phyloP scores from a whole-genome alignment of 2,329 filamentous ascomycete species.

The Epichloe aotearoae region DNA sequence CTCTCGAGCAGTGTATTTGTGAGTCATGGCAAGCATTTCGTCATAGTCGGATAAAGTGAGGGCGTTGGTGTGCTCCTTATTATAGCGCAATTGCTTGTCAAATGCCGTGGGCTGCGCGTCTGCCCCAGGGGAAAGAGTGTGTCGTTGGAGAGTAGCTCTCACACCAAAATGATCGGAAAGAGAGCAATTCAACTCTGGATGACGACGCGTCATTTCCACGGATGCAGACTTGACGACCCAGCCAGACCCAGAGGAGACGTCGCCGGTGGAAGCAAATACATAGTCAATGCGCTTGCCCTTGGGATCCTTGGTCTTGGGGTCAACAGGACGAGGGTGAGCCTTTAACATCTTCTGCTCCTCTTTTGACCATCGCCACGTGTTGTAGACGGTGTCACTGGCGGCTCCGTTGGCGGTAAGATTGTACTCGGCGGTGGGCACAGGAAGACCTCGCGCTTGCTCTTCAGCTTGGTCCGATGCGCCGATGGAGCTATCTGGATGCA shows the following conservation, averaged over 20 bases:
- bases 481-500: constrained; percentile 74
- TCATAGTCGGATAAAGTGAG: constrained; percentile 30
- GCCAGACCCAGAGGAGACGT: constrained; percentile 17
- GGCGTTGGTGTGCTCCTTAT: constrained; percentile 8
- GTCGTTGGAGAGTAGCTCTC: constrained; percentile 56
- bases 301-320: constrained; percentile 54
- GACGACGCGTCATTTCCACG: constrained; percentile 70
- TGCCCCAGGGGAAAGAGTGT: constrained; percentile 17
- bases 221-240: constrained; percentile 62
- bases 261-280: constrained; percentile 62
- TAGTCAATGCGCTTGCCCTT: constrained; percentile 86
- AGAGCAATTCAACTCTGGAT: constrained; percentile 70
- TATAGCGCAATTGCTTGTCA: constrained; percentile 21
- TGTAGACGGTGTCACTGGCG: constrained; percentile 74
- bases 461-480: constrained; percentile 55
- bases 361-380: constrained; percentile 88
- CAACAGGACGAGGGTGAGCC: constrained; percentile 42
- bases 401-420: constrained; percentile 73
- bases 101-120: constrained; percentile 10
- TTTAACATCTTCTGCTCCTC: constrained; percentile 53
- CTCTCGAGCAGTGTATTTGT: constrained; percentile 58
- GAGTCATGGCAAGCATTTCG: constrained; percentile 58
- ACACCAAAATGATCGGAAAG: constrained; percentile 93
- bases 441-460: constrained; percentile 51
- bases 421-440: constrained; percentile 61